phyloP scores from a whole-genome alignment of 192 early-diverging fungal species.

The Coemansia sp. region DNA sequence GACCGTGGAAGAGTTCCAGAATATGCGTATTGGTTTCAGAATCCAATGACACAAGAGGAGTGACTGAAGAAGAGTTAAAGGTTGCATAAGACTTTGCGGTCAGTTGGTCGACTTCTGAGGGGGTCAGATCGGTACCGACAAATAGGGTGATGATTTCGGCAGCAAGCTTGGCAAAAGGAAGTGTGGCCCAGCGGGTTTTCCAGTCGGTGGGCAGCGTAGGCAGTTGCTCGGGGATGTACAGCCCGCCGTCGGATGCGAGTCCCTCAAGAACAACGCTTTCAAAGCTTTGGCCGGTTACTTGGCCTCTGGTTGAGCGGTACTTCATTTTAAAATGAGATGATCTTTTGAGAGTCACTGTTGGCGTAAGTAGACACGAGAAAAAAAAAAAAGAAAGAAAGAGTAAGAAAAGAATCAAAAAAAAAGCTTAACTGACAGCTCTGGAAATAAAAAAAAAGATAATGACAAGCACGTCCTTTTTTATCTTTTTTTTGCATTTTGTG shows the following conservation, averaged over 20 bases:
- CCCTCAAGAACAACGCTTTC: slow-evolving; percentile 92
- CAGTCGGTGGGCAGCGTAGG: slow-evolving; percentile 73
- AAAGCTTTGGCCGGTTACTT: slow-evolving; percentile 68
- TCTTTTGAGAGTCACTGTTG: not conserved
- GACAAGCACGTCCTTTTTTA: not conserved
- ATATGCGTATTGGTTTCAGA: slow-evolving; percentile 32
- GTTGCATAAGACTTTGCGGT: slow-evolving; percentile 74
- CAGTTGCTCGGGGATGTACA: slow-evolving; percentile 87
- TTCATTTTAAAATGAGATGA: slow-evolving; percentile 55
- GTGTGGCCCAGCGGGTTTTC: slow-evolving; percentile 65
- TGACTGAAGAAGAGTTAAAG: slow-evolving; percentile 73
- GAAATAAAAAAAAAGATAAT: not conserved
- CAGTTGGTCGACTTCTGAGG: slow-evolving; percentile 66
- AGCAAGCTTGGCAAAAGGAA: slow-evolving; percentile 82
- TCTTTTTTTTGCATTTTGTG: not conserved
- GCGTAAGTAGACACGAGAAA: not conserved
- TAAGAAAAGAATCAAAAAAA: slow-evolving; percentile 1
- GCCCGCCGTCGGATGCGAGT: slow-evolving; percentile 89
- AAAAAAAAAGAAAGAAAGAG: slow-evolving; percentile 4
- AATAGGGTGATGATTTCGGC: slow-evolving; percentile 80
- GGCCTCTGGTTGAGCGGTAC: slow-evolving; percentile 89
- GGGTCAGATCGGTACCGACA: slow-evolving; percentile 81
- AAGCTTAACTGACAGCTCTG: not conserved
- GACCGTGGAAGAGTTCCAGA: slow-evolving; percentile 95
- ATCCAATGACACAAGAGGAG: slow-evolving; percentile 68